These are phyloP conservation scores for Darksidea phi DNA, from an alignment of 495 filamentous ascomycete genomes.

Conservation along the genomic window DNA sequence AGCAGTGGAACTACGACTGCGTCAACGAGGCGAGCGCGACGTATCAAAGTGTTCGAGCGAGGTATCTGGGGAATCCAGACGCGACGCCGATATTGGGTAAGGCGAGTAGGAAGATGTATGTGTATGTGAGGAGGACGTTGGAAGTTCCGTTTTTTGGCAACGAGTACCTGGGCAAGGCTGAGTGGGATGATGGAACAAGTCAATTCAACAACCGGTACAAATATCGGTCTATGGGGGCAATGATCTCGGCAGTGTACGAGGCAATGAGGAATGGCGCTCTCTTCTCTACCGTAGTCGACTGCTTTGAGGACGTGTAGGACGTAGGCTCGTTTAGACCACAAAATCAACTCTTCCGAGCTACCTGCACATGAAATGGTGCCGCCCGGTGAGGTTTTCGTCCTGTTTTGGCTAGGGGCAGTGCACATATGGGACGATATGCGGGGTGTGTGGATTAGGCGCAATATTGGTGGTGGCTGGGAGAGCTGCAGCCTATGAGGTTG, in stretches of 20 bases:
- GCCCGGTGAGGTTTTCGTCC: background rate
- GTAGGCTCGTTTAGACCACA: too few relatives aligned
- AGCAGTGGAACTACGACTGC: slow-evolving; percentile 6
- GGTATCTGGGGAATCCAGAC: slow-evolving; percentile 1
- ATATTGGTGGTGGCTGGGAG: too few relatives aligned
- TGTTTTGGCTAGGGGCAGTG: background rate
- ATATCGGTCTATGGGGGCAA: slow-evolving; percentile 8
- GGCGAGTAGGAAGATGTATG: background rate
- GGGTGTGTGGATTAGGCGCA: too few relatives aligned
- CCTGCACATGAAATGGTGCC: background rate
- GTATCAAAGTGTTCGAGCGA: background rate
- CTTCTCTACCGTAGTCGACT: background rate
- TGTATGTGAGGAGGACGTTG: slow-evolving; percentile 4
- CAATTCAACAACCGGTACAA: background rate
- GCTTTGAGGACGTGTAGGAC: slow-evolving; percentile 7
- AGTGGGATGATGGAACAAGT: slow-evolving; percentile 14
- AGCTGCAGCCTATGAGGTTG: too few relatives aligned
- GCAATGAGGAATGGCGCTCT: slow-evolving; percentile 11
- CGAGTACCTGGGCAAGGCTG: slow-evolving; percentile 9
- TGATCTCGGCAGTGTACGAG: slow-evolving; percentile 15
- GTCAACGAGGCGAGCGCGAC: slow-evolving; percentile 5
- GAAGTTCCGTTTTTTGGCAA: slow-evolving; percentile 13
- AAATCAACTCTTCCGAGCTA: background rate
- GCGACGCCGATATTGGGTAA: slow-evolving; percentile 6
- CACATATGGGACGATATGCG: too few relatives aligned